Percentiles rank a stretch among this genome's conserved stretches.
Conservation (phyloP, 2,329 filamentous ascomycete genomes). For the Apiospora arundinis region DNA sequence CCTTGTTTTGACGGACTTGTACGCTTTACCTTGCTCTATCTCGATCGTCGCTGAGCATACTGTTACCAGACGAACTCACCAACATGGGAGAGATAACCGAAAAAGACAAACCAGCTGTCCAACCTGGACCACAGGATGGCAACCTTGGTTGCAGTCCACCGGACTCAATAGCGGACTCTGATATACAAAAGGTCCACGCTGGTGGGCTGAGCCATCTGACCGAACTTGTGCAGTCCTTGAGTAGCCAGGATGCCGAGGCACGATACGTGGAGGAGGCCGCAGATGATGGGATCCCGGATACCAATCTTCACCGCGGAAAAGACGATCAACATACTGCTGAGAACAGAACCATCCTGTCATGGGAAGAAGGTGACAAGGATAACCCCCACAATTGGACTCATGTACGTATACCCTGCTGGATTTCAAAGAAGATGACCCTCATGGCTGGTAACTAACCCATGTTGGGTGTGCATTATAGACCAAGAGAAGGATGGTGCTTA, state of each 20-base stretch:
- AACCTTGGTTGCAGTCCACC: not conserved
- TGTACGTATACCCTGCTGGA: conserved; percentile 40
- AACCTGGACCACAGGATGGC: not conserved
- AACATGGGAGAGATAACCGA: not conserved
- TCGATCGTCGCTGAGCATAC: not conserved
- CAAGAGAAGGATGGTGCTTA: conserved; percentile 47
- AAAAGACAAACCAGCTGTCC: not conserved
- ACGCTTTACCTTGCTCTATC: too few species aligned
- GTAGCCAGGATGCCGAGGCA: conserved; percentile 49
- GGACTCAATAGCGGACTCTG: not conserved
- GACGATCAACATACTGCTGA: conserved; percentile 27
- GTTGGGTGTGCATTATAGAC: conserved; percentile 56
- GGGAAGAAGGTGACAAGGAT: conserved; percentile 55
- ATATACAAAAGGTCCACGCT: not conserved
- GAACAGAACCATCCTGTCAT: conserved; percentile 48
- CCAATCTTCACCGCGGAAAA: conserved; percentile 18
- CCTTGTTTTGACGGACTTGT: too few species aligned
- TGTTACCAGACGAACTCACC: not conserved
- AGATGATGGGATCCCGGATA: conserved; percentile 42
- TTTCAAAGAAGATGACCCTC: not conserved
- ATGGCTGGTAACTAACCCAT: not conserved
- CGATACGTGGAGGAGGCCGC: conserved; percentile 50
- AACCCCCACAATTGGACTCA: conserved; percentile 59
- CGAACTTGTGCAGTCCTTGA: conserved; percentile 29
- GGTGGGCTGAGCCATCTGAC: not conserved